Base-by-base conservation (phyloP, 1,284 basidiomycete genomes). In the Ganoderma lingzhi region DNA sequence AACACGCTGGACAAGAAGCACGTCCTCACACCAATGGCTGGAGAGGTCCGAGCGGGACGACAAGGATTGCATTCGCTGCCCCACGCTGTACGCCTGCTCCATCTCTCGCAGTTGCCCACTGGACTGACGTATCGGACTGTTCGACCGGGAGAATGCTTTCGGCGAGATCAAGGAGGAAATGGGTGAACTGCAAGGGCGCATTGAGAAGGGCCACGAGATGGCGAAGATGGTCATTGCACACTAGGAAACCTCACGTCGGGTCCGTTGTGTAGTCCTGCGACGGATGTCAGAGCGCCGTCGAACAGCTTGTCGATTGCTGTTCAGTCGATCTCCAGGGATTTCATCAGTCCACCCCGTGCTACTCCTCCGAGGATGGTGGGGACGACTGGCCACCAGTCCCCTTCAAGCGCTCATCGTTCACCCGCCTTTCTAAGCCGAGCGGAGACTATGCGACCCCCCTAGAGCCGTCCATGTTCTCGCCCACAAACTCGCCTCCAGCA, bases 191-290 rank as follows among this genome's bases (percentile, higher is more conserved):
- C 90, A 91, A 77, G 88, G 90, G 2, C 87, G 92, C 35, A 87
- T 93, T 48, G 85, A 86, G 14, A 90, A 91, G 71, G 93, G 92
- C 14, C 85, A 90, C 15, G 92, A 93, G 77, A 90, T 94, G 87
- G 92, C 92, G 3, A 90, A 87, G 73, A 78, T 93, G 66, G 88
- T 86, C 0, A 89, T 86, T 0, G 81, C 90, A 0, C 87, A 23
- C 23, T 89, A 0, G 81, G 82, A 2, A 84, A 88, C 63, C 80
- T 91, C 15, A 86, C 86, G 1, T 86, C 85, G 56, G 87, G 84
- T 1, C 89, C 86, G 0, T 83, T 80, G 41, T 82, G 83, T 6
- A 83, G 84, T 35, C 80, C 86, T 10, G 82, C 84, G 1, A 77
- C 84, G 9, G 73, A 88, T 17, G 81, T 79, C 32, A 75, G 80